Evolutionary conservation across 371 early-diverging fungal genomes (phyloP).

Genomic region (Apophysomyces trapeziformis): DNA sequence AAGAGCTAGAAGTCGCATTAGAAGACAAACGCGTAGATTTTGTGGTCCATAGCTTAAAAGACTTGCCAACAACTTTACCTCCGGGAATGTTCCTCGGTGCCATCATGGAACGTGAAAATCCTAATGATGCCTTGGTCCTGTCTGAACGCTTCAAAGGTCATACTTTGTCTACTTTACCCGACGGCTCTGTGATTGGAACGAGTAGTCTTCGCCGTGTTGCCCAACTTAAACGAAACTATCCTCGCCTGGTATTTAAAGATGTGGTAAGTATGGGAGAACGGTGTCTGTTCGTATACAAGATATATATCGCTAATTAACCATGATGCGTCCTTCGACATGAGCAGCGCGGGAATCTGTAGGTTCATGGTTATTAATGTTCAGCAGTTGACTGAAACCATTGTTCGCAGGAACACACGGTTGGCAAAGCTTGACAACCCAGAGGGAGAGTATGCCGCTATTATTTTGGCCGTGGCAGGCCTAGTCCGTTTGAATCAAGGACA

Average conservation of each 20-base stretch:
- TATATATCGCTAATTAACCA: too few relatives aligned
- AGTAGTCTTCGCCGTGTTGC: constrained; percentile 90
- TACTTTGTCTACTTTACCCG: constrained; percentile 68
- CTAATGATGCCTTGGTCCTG: constrained; percentile 86
- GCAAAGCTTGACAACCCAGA: constrained; percentile 84
- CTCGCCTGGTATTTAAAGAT: constrained; percentile 79
- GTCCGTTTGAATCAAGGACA: constrained; percentile 67
- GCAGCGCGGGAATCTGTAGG: constrained; percentile 54
- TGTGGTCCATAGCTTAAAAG: constrained; percentile 95
- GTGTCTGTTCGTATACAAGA: too few relatives aligned
- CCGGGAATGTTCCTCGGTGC: constrained; percentile 86
- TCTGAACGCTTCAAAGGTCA: constrained; percentile 32
- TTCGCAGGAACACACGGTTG: constrained; percentile 81
- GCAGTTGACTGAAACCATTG: too few relatives aligned
- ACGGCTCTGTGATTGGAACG: constrained; percentile 88
- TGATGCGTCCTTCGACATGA: too few relatives aligned
- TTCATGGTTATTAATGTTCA: neutral
- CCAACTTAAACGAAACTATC: constrained; percentile 82
- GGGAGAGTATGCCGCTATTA: constrained; percentile 76
- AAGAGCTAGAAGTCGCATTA: constrained; percentile 89
- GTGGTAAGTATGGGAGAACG: constrained; percentile 59
- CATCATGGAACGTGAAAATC: constrained; percentile 84
- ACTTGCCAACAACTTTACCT: constrained; percentile 90
- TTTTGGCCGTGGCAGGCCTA: constrained; percentile 92
- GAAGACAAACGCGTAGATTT: constrained; percentile 76